Conservation (phyloP, 2,329 filamentous ascomycete genomes). For the Atkinsonella hypoxylon region DNA sequence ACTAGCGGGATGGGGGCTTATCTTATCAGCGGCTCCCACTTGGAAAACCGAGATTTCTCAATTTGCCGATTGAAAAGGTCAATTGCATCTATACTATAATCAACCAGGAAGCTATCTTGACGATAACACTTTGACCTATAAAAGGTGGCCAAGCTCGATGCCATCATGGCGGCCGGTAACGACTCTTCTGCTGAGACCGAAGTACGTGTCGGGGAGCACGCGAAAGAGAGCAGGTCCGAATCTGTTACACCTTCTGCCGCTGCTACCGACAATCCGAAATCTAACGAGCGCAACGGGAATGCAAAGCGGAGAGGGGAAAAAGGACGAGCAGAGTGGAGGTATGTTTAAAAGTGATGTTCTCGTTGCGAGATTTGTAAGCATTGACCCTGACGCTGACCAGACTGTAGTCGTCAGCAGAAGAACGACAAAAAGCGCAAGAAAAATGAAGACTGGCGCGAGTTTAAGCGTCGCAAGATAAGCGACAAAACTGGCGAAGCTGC, state of each 20-base stretch:
- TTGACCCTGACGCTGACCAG: slow-evolving; percentile 19
- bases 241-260: background rate
- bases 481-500: slow-evolving; percentile 20
- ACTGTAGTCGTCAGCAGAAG: slow-evolving; percentile 19
- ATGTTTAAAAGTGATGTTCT: background rate
- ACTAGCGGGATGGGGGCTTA: too few relatives aligned
- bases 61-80: too few relatives aligned
- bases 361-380: background rate
- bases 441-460: slow-evolving; percentile 28
- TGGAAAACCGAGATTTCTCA: too few relatives aligned
- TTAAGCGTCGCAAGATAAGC: slow-evolving; percentile 29
- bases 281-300: slow-evolving; percentile 6
- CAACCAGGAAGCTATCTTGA: background rate
- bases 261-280: slow-evolving; percentile 1
- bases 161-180: slow-evolving; percentile 21
- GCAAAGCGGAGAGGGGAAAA: slow-evolving; percentile 14
- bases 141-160: slow-evolving; percentile 14
- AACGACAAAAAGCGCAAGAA: slow-evolving; percentile 27
- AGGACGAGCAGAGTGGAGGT: slow-evolving; percentile 15
- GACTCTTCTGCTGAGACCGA: slow-evolving; percentile 17
- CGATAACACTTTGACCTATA: background rate
- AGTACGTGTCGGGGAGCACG: slow-evolving; percentile 8
- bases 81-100: too few relatives aligned
- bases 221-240: slow-evolving; percentile 2
- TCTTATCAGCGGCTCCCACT: too few relatives aligned